A percentile compares a stretch with the other conserved stretches of the same genome.
These are phyloP conservation scores for Fusarium ambrosium DNA, from an alignment of 2,329 filamentous ascomycete genomes.

Conservation along the genomic window DNA sequence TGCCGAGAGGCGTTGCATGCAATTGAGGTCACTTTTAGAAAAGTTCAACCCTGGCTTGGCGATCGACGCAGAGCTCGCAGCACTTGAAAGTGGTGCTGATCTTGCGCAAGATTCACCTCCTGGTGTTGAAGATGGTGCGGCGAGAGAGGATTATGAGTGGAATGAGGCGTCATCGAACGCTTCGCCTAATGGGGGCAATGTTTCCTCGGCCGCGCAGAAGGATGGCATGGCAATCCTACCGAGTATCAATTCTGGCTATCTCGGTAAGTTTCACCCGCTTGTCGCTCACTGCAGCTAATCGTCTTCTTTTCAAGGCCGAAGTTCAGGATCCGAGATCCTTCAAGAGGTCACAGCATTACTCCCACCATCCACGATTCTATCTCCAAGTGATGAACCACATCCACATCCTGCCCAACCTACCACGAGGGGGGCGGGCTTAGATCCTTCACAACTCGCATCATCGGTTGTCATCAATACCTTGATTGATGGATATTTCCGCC, in stretches of 20 bases:
- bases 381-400: background rate
- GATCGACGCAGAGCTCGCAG: conserved; percentile 36
- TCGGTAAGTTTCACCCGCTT: conserved; percentile 27
- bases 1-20: conserved; percentile 46
- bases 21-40: conserved; percentile 46
- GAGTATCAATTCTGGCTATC: conserved; percentile 42
- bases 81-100: background rate
- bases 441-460: conserved; percentile 9
- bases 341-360: conserved; percentile 39
- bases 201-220: background rate
- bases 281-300: background rate
- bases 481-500: conserved; percentile 56
- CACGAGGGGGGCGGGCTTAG: too few species aligned
- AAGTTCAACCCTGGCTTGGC: conserved; percentile 47
- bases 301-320: conserved; percentile 33
- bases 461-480: conserved; percentile 39
- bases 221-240: conserved; percentile 47
- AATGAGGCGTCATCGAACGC: conserved; percentile 28
- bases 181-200: background rate
- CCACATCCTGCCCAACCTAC: background rate
- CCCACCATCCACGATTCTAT: background rate
- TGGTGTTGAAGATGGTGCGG: conserved; percentile 5
- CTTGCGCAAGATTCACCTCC: background rate
- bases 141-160: conserved; percentile 35
- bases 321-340: conserved; percentile 46